Percentiles rank a stretch among this genome's conserved stretches.
Evolutionary conservation across 495 filamentous ascomycete species (phyloP).

Genomic region (Podospora conica): DNA sequence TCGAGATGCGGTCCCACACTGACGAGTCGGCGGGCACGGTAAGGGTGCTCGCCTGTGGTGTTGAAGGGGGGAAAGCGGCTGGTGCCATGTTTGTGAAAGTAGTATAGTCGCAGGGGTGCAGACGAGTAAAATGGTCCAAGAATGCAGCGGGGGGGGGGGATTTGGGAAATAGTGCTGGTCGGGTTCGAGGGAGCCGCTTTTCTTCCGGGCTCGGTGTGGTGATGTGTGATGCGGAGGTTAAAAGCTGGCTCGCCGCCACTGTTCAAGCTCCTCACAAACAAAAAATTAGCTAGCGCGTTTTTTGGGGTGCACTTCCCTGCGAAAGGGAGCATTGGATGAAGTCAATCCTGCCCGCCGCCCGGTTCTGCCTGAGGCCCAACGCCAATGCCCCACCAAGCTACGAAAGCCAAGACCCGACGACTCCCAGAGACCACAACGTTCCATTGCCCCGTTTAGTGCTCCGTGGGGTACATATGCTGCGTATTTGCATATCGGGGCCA

Average conservation of each 20-base stretch:
- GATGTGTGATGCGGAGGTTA: conserved; percentile 19
- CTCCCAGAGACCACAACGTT: not conserved
- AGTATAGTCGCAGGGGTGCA: not conserved
- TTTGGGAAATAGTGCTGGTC: not conserved
- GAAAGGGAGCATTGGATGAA: not conserved
- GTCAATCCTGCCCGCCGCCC: not conserved
- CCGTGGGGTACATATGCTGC: too few species aligned
- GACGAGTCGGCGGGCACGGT: conserved; percentile 51
- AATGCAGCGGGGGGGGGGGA: not conserved
- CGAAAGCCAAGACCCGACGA: not conserved
- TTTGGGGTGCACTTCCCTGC: not conserved
- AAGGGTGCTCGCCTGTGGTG: conserved; percentile 32
- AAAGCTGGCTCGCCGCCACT: conserved; percentile 18
- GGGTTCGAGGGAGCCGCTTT: not conserved
- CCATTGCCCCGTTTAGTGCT: not conserved
- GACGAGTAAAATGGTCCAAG: conserved; percentile 1
- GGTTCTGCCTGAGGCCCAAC: conserved; percentile 1
- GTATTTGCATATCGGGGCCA: not conserved
- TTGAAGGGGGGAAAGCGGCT: conserved; percentile 33
- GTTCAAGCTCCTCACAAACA: conserved; percentile 8
- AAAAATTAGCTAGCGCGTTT: conserved; percentile 15
- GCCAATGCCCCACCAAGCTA: not conserved
- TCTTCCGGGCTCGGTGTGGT: not conserved
- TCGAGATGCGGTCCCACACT: conserved; percentile 80
- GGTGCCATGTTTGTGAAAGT: conserved; percentile 32